Percentiles rank a stretch among this genome's conserved stretches.
Evolutionary conservation across 305 asterid genomes (phyloP).

Genomic region (Fraxinus sp.): DNA sequence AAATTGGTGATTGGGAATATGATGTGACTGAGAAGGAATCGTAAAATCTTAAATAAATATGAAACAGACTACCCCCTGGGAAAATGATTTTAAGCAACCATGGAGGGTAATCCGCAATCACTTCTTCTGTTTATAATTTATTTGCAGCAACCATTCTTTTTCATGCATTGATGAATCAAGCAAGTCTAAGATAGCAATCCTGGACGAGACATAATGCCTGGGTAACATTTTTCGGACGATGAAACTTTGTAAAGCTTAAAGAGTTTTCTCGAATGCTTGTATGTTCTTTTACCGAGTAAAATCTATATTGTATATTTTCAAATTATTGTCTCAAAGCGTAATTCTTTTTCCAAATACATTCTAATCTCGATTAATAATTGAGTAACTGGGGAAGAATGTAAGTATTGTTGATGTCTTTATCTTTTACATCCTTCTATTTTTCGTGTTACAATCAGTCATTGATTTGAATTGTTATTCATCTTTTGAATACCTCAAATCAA

Average conservation of each 20-base stretch:
- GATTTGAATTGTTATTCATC: background rate
- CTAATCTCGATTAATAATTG: background rate
- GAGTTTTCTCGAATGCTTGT: background rate
- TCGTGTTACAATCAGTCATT: background rate
- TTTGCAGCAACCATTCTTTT: background rate
- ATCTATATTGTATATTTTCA: background rate
- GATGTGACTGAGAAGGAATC: slow-evolving; percentile 51
- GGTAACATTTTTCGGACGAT: background rate
- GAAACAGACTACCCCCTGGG: slow-evolving; percentile 4
- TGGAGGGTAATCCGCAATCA: slow-evolving; percentile 6
- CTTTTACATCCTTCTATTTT: background rate
- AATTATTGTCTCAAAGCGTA: background rate
- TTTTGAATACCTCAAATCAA: background rate
- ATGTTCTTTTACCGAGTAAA: background rate
- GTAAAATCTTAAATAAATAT: slow-evolving; percentile 13
- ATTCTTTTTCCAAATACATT: background rate
- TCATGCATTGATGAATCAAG: background rate
- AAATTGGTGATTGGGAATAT: slow-evolving; percentile 72
- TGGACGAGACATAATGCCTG: background rate
- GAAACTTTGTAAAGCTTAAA: background rate
- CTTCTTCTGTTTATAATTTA: background rate
- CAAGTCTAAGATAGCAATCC: background rate
- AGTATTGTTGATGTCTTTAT: background rate
- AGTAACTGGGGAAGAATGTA: background rate
- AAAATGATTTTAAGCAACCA: background rate